Conservation (phyloP, 2,329 filamentous ascomycete genomes). For the Trichothecium roseum region DNA sequence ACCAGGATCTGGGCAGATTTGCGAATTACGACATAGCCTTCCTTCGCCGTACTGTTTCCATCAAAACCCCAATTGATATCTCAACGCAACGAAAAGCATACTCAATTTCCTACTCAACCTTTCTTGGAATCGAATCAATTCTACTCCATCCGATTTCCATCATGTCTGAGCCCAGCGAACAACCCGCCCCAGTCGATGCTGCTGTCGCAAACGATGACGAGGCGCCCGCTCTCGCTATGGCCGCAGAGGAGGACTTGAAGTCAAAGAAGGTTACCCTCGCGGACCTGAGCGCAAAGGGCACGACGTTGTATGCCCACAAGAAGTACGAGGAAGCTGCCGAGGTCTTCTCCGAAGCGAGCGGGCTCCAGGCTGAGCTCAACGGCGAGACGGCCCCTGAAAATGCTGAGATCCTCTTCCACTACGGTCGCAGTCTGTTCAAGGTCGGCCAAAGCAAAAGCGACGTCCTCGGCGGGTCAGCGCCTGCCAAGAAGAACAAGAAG, state of each 20-base stretch:
- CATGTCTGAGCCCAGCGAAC: conserved; percentile 20
- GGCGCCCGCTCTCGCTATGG: not conserved
- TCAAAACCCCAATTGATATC: too few species aligned
- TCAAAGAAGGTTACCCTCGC: conserved; percentile 56
- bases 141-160: not conserved
- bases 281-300: conserved; percentile 70
- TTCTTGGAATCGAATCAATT: not conserved
- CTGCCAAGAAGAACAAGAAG: conserved; percentile 31
- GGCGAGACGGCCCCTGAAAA: conserved; percentile 87
- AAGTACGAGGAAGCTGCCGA: conserved; percentile 81
- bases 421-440: conserved; percentile 88
- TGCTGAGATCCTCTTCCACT: conserved; percentile 87
- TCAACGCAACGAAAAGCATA: too few species aligned
- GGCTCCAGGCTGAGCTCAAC: conserved; percentile 83
- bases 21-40: too few species aligned
- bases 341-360: conserved; percentile 77
- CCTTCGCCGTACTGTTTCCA: too few species aligned
- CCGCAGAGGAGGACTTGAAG: conserved; percentile 26
- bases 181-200: conserved; percentile 11
- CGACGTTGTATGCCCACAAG: conserved; percentile 79
- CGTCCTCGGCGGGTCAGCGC: conserved; percentile 75
- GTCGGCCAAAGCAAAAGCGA: conserved; percentile 92
- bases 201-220: not conserved
- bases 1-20: too few species aligned
- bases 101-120: conserved; percentile 2